Evolutionary conservation across 495 filamentous ascomycete species (phyloP).

Genomic region (Diplogelasinospora grovesii): DNA sequence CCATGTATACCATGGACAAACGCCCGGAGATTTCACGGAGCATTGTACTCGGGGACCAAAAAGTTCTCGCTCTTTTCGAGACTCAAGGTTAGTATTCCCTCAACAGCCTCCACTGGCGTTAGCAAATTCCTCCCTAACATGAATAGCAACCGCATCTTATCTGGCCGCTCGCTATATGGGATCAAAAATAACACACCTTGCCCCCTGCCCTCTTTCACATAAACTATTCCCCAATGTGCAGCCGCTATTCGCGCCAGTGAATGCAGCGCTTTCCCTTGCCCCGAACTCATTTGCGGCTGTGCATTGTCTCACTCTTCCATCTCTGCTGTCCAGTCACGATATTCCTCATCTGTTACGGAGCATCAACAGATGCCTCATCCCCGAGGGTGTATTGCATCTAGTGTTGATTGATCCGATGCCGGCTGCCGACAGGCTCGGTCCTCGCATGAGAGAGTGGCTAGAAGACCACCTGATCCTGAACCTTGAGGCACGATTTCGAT

Average conservation of each 20-base stretch:
- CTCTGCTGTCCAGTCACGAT: conserved; percentile 30
- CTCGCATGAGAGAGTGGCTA: conserved; percentile 40
- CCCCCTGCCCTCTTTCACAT: conserved; percentile 27
- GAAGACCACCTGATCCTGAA: conserved; percentile 41
- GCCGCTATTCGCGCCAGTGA: conserved; percentile 28
- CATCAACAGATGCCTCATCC: conserved; percentile 31
- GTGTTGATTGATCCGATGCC: conserved; percentile 43
- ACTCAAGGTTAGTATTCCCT: conserved; percentile 25
- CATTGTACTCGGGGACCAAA: too few relatives aligned
- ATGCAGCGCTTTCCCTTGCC: conserved; percentile 24
- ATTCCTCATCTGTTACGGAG: conserved; percentile 31
- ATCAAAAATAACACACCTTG: conserved; percentile 27
- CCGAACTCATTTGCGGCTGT: conserved; percentile 28
- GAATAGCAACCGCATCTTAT: conserved; percentile 34
- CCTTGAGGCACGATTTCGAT: conserved; percentile 38
- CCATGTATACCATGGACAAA: conserved; percentile 19
- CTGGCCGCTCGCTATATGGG: conserved; percentile 30
- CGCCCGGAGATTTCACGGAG: too few relatives aligned
- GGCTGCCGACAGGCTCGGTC: conserved; percentile 34
- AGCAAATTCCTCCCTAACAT: neutral
- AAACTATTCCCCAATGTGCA: conserved; percentile 32
- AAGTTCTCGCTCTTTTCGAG: conserved; percentile 38
- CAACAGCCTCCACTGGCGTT: neutral
- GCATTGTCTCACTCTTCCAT: conserved; percentile 30
- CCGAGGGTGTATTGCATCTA: conserved; percentile 34